These are phyloP conservation scores for Pseudoneurospora amorphoporcata DNA, from an alignment of 495 filamentous ascomycete species.

Conservation along the genomic window DNA sequence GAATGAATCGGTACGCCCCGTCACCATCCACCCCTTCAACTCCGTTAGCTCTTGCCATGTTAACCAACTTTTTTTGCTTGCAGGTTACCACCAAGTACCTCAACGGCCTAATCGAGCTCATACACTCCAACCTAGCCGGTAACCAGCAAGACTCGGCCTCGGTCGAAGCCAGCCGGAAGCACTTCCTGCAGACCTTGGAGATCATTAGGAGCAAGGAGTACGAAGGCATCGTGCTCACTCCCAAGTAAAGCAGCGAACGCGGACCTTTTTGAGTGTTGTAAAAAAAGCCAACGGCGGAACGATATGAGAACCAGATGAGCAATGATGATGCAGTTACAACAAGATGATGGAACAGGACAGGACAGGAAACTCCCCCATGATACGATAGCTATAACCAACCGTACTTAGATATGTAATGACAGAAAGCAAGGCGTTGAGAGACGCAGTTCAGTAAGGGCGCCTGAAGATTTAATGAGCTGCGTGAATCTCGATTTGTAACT, in stretches of 20 bases:
- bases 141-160: constrained; percentile 71
- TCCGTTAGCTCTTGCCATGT: not conserved
- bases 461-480: not conserved
- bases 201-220: constrained; percentile 87
- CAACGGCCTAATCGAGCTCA: constrained; percentile 95
- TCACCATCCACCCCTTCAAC: no score
- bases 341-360: not conserved
- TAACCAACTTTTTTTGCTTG: not conserved
- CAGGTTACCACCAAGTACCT: constrained; percentile 97
- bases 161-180: constrained; percentile 76
- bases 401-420: not conserved
- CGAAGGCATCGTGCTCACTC: constrained; percentile 73
- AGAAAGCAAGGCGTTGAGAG: not conserved
- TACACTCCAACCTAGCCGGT: constrained; percentile 79
- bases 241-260: constrained; percentile 38
- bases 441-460: not conserved
- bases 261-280: not conserved
- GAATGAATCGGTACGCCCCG: constrained; percentile 74
- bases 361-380: not conserved
- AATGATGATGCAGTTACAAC: not conserved
- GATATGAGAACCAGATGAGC: not conserved
- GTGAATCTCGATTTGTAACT: not conserved
- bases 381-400: not conserved
- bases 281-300: not conserved
- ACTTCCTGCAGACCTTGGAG: constrained; percentile 89